Percentiles rank a stretch among this genome's conserved stretches.
Conservation (phyloP, 2,329 filamentous ascomycete species). For the Pestalotiopsis sp. region DNA sequence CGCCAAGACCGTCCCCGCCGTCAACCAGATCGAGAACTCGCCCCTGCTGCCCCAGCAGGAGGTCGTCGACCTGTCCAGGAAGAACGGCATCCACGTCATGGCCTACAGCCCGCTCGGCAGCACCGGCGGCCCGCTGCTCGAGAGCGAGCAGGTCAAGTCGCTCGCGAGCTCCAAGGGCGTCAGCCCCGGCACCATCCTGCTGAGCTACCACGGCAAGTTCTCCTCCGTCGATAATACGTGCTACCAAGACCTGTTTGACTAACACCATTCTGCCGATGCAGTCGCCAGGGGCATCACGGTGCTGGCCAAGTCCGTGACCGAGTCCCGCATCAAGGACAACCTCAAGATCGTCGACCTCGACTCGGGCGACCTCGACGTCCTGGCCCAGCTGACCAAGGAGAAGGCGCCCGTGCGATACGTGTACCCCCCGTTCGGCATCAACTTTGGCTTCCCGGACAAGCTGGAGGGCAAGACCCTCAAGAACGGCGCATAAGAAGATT, state of each 20-base stretch:
- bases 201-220: conserved; percentile 72
- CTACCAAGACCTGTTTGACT: not conserved
- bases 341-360: conserved; percentile 67
- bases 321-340: conserved; percentile 71
- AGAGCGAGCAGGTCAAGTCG: conserved; percentile 63
- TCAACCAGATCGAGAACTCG: conserved; percentile 77
- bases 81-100: conserved; percentile 71
- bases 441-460: conserved; percentile 77
- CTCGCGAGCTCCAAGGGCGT: conserved; percentile 66
- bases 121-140: conserved; percentile 66
- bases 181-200: conserved; percentile 63
- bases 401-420: conserved; percentile 63
- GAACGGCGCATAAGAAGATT: not conserved
- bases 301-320: conserved; percentile 73
- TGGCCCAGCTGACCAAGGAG: conserved; percentile 56
- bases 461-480: conserved; percentile 25
- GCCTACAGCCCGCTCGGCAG: conserved; percentile 71
- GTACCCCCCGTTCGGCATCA: conserved; percentile 68
- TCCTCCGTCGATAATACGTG: not conserved
- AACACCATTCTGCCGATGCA: not conserved
- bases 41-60: conserved; percentile 72
- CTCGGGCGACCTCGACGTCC: conserved; percentile 60
- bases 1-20: conserved; percentile 60
- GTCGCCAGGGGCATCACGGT: conserved; percentile 72
- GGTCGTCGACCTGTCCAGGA: conserved; percentile 68